A percentile compares a stretch with the other conserved stretches of the same genome.
Conservation (phyloP, 441 rosid species). For the Raphanus hybrid region DNA sequence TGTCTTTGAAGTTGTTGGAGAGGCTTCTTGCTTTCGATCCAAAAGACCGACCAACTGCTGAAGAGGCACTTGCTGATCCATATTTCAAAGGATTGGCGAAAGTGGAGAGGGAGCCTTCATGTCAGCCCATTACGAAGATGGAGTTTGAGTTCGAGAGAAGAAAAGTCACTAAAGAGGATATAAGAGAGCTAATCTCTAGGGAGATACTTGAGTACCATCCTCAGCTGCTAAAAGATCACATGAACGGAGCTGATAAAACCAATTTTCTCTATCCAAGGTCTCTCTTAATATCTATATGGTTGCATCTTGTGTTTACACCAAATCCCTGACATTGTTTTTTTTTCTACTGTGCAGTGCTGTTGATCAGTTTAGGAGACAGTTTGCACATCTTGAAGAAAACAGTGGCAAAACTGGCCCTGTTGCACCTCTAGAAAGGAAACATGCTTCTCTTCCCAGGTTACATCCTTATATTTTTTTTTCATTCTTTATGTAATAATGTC, state of each 20-base stretch:
- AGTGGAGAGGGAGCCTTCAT: constrained; percentile 92
- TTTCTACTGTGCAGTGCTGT: constrained; percentile 62
- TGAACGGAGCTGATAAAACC: constrained; percentile 83
- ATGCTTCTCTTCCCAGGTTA: constrained; percentile 90
- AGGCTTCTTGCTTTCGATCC: constrained; percentile 95
- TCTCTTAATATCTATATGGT: constrained; percentile 1
- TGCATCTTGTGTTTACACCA: constrained; percentile 4
- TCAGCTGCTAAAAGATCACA: constrained; percentile 80
- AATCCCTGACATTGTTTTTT: constrained; percentile 22
- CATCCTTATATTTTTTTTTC: background rate
- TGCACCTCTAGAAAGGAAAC: constrained; percentile 82
- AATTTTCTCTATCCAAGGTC: constrained; percentile 92
- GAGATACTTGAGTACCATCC: constrained; percentile 97
- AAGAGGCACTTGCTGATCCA: constrained; percentile 94
- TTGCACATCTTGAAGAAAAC: constrained; percentile 88
- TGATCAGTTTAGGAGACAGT: constrained; percentile 91
- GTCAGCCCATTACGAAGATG: constrained; percentile 91
- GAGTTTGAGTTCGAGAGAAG: constrained; percentile 97
- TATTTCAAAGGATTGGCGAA: constrained; percentile 87
- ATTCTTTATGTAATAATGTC: background rate
- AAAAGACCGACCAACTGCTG: constrained; percentile 91
- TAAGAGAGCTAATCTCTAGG: constrained; percentile 80
- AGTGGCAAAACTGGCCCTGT: constrained; percentile 72
- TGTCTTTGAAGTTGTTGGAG: constrained; percentile 72
- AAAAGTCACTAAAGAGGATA: constrained; percentile 89